Conservation (phyloP, 768 basidiomycete genomes). For the Wakefieldia striispora region DNA sequence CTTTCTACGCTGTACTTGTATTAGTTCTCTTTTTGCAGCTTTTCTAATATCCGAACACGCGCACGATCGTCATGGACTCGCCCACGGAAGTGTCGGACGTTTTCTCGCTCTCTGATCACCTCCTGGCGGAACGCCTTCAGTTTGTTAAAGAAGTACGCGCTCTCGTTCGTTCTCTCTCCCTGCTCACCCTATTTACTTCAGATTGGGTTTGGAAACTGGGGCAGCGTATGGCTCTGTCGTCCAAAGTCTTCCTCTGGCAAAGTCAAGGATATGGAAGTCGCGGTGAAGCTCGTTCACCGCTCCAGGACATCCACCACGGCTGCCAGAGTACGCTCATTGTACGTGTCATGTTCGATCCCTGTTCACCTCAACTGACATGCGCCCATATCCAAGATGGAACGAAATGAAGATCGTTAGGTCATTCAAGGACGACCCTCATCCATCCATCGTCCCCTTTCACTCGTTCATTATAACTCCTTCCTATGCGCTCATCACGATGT, state of each 20-base stretch:
- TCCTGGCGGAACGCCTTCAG: constrained; percentile 64
- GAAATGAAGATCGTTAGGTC: constrained; percentile 95
- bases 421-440: constrained; percentile 83
- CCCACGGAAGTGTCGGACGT: constrained; percentile 46
- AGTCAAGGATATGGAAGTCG: constrained; percentile 57
- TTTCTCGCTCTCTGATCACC: constrained; percentile 73
- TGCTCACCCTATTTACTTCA: constrained; percentile 28
- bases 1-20: constrained; percentile 24
- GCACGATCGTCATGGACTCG: constrained; percentile 21
- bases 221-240: constrained; percentile 79
- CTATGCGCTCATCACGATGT: constrained; percentile 93
- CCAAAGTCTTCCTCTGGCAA: constrained; percentile 50
- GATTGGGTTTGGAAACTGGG: constrained; percentile 94
- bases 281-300: constrained; percentile 92
- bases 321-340: constrained; percentile 88
- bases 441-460: constrained; percentile 89
- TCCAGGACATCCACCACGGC: constrained; percentile 79
- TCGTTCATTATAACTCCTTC: constrained; percentile 91
- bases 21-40: neutral
- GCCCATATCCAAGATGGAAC: constrained; percentile 67
- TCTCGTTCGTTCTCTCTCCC: neutral
- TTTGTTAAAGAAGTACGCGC: constrained; percentile 71
- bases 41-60: too few relatives aligned
- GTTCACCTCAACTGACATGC: constrained; percentile 1
- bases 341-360: constrained; percentile 26